phyloP scores from a whole-genome alignment of 2,329 filamentous ascomycete species.

The Monosporascus sp. region DNA sequence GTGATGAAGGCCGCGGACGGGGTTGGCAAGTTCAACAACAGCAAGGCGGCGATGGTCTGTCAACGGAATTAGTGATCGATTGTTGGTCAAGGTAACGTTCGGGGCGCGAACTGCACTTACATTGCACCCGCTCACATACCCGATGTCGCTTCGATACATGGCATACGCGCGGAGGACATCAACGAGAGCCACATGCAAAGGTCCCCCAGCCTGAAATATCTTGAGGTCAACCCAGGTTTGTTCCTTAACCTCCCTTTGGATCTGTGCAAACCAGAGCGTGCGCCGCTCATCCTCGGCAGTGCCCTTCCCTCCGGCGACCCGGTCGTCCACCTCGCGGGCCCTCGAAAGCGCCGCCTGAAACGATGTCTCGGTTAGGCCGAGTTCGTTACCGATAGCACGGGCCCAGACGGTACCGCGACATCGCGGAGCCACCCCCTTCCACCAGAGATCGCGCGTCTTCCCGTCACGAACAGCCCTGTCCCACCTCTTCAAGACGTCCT shows the following conservation, averaged over 20 bases:
- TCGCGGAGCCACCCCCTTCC: conserved; percentile 69
- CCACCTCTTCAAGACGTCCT: conserved; percentile 73
- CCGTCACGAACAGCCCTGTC: conserved; percentile 63
- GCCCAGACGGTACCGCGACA: conserved; percentile 66
- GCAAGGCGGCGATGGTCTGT: conserved; percentile 65
- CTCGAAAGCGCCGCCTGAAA: conserved; percentile 67
- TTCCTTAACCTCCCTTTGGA: conserved; percentile 57
- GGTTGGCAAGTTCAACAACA: conserved; percentile 65
- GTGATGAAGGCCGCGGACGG: conserved; percentile 62
- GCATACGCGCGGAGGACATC: conserved; percentile 74
- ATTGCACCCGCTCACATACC: conserved; percentile 70
- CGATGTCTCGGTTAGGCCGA: conserved; percentile 61
- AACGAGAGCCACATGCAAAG: conserved; percentile 61
- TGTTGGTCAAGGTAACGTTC: background rate
- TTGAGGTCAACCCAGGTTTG: conserved; percentile 66
- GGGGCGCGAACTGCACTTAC: conserved; percentile 41
- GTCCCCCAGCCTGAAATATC: conserved; percentile 63
- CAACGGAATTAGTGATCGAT: conserved; percentile 10
- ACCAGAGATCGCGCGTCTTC: conserved; percentile 72
- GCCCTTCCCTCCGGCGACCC: conserved; percentile 46
- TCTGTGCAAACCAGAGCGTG: conserved; percentile 56
- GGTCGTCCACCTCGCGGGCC: conserved; percentile 56
- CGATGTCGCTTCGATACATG: conserved; percentile 78
- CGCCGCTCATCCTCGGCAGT: conserved; percentile 50
- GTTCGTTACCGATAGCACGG: conserved; percentile 67